Conservation (phyloP, 1,284 basidiomycete species). For the Vanrija sp. region DNA sequence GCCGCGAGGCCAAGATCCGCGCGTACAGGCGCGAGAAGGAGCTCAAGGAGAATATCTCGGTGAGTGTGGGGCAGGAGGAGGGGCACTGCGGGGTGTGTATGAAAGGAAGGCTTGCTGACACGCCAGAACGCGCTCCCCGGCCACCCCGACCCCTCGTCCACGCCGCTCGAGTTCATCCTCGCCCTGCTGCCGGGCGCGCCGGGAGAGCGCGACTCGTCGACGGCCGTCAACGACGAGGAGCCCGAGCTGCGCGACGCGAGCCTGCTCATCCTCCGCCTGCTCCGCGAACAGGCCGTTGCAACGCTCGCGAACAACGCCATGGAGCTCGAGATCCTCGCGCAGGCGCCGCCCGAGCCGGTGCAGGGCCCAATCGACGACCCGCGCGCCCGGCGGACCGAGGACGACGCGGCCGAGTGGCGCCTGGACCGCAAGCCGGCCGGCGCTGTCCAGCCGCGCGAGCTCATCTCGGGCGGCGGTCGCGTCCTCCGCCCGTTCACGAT, state of each 20-base stretch:
- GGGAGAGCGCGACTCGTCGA: constrained; percentile 22
- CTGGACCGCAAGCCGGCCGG: constrained; percentile 56
- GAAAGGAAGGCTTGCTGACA: constrained; percentile 5
- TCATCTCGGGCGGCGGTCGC: constrained; percentile 71
- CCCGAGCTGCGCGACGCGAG: constrained; percentile 64
- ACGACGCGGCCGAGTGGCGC: constrained; percentile 64
- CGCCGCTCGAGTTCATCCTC: constrained; percentile 29
- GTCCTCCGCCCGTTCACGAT: constrained; percentile 86
- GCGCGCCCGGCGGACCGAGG: constrained; percentile 32
- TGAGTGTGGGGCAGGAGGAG: constrained; percentile 35
- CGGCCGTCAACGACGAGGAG: constrained; percentile 51
- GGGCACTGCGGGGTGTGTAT: background rate
- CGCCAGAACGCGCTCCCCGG: constrained; percentile 57
- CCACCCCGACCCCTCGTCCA: constrained; percentile 42
- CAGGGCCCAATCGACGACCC: constrained; percentile 49
- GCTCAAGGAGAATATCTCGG: constrained; percentile 64
- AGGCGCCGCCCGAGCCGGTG: constrained; percentile 10
- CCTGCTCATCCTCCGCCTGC: constrained; percentile 67
- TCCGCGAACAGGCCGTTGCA: constrained; percentile 64
- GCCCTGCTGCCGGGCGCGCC: constrained; percentile 21
- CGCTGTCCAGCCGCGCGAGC: constrained; percentile 50
- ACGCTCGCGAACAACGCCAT: constrained; percentile 66
- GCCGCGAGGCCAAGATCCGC: constrained; percentile 79
- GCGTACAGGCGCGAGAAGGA: constrained; percentile 83
- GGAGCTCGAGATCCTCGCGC: constrained; percentile 61